A percentile compares a stretch with the other conserved stretches of the same genome.
Conservation (phyloP, 2,329 filamentous ascomycete genomes). For the Diaporthe ilicicola region DNA sequence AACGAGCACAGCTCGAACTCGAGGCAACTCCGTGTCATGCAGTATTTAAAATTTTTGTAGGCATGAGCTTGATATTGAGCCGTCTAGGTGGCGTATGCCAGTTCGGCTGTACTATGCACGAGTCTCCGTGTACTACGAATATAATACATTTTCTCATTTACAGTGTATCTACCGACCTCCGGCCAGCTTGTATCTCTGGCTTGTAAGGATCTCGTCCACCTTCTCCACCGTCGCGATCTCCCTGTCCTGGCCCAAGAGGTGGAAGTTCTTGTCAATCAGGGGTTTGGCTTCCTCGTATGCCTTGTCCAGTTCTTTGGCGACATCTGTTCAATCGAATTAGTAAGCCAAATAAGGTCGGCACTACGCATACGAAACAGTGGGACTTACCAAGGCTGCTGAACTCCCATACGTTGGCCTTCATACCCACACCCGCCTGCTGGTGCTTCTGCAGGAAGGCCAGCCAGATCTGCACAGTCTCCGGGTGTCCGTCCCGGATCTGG, state of each 20-base stretch:
- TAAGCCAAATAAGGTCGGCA: slow-evolving; percentile 22
- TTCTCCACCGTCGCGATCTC: slow-evolving; percentile 60
- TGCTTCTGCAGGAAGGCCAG: slow-evolving; percentile 91
- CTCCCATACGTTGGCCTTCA: slow-evolving; percentile 98
- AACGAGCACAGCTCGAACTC: no score
- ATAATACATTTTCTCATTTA: slow-evolving; percentile 29
- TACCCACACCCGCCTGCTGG: slow-evolving; percentile 93
- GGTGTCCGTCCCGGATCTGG: slow-evolving; percentile 90
- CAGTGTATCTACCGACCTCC: slow-evolving; percentile 39
- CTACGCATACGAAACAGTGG: background rate
- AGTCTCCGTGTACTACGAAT: slow-evolving; percentile 1
- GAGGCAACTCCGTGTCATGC: background rate
- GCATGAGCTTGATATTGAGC: background rate
- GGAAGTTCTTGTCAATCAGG: slow-evolving; percentile 25
- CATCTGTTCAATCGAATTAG: slow-evolving; percentile 48
- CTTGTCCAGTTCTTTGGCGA: slow-evolving; percentile 61
- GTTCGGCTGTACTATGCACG: background rate
- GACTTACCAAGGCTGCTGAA: slow-evolving; percentile 75
- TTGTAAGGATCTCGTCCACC: slow-evolving; percentile 65
- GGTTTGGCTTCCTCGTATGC: slow-evolving; percentile 51
- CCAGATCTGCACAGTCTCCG: slow-evolving; percentile 90
- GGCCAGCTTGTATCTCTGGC: slow-evolving; percentile 54
- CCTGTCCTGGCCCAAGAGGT: slow-evolving; percentile 41
- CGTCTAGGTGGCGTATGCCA: background rate
- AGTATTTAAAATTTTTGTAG: background rate